Percentiles rank a stretch among this genome's conserved stretches.
Conservation (phyloP, 2,329 filamentous ascomycete species). For the Apiospora phragmitis region DNA sequence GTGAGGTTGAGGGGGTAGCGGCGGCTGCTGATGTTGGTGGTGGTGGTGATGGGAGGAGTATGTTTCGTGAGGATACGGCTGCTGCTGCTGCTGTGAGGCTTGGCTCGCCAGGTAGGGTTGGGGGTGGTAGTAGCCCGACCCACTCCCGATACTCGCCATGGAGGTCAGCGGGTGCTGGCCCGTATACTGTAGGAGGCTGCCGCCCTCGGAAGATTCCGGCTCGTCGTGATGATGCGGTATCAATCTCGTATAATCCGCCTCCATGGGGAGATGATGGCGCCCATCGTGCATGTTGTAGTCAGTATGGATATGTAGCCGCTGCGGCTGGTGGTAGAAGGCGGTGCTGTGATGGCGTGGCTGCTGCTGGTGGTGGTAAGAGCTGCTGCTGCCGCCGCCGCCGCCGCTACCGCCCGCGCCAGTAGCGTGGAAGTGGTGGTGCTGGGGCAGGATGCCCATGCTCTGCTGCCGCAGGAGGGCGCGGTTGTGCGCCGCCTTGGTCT, state of each 20-base stretch:
- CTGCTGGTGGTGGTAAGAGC: not conserved
- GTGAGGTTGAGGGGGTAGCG: not conserved
- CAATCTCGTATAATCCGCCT: not conserved
- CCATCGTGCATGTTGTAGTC: not conserved
- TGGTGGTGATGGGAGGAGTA: not conserved
- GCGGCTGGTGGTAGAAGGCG: not conserved
- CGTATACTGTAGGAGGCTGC: not conserved
- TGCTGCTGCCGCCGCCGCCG: not conserved
- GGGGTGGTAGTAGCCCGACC: not conserved
- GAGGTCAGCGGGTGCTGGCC: not conserved
- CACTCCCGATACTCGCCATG: not conserved
- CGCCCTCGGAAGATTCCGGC: not conserved
- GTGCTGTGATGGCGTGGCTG: not conserved
- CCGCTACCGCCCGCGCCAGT: too few species aligned
- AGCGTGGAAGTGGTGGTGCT: not conserved
- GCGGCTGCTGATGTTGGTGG: not conserved
- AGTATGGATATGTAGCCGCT: not conserved
- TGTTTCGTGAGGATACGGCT: not conserved
- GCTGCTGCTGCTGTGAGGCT: slow-evolving; percentile 3
- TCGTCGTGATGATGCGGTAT: not conserved
- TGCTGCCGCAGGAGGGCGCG: slow-evolving; percentile 14
- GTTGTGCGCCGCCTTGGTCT: slow-evolving; percentile 22
- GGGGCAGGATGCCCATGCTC: not conserved
- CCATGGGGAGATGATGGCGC: not conserved
- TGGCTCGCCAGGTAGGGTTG: not conserved